Evolutionary conservation across 495 filamentous ascomycete species (phyloP).

Genomic region (Talaromyces liani): DNA sequence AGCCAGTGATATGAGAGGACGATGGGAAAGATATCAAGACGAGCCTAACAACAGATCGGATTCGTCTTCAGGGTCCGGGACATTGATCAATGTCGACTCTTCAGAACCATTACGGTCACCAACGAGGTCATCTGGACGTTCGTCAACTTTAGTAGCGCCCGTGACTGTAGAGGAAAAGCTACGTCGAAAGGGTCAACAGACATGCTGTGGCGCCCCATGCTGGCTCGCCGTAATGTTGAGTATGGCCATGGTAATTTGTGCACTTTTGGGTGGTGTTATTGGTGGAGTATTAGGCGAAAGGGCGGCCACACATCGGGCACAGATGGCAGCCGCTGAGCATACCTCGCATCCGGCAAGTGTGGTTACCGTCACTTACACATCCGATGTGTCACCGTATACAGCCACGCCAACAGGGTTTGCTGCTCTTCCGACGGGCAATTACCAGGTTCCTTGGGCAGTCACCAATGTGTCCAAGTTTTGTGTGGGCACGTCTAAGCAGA

Average conservation of each 20-base stretch:
- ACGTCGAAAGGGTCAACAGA: slow-evolving; percentile 47
- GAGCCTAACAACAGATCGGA: slow-evolving; percentile 32
- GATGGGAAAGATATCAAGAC: slow-evolving; percentile 7
- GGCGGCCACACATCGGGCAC: slow-evolving; percentile 20
- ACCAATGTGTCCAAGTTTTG: slow-evolving; percentile 58
- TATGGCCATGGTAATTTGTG: slow-evolving; percentile 47
- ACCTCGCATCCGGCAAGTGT: not conserved
- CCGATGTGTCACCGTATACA: slow-evolving; percentile 57
- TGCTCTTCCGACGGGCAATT: slow-evolving; percentile 58
- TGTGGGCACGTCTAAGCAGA: slow-evolving; percentile 50
- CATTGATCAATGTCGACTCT: slow-evolving; percentile 14
- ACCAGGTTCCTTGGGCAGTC: slow-evolving; percentile 48
- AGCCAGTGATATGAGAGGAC: slow-evolving; percentile 6
- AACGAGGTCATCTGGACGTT: not conserved
- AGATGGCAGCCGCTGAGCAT: slow-evolving; percentile 24
- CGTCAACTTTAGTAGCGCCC: slow-evolving; percentile 22
- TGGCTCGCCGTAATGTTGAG: slow-evolving; percentile 57
- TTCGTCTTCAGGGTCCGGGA: slow-evolving; percentile 35
- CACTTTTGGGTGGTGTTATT: slow-evolving; percentile 51
- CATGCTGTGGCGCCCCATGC: slow-evolving; percentile 58
- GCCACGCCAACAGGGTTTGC: slow-evolving; percentile 50
- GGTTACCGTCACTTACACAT: slow-evolving; percentile 46
- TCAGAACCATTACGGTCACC: slow-evolving; percentile 1
- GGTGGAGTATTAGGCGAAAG: slow-evolving; percentile 46
- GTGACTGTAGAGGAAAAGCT: slow-evolving; percentile 48